A percentile compares a stretch with the other conserved stretches of the same genome.
These are phyloP conservation scores for Termitomyces sp. DNA, from an alignment of 768 basidiomycete species.

Conservation along the genomic window DNA sequence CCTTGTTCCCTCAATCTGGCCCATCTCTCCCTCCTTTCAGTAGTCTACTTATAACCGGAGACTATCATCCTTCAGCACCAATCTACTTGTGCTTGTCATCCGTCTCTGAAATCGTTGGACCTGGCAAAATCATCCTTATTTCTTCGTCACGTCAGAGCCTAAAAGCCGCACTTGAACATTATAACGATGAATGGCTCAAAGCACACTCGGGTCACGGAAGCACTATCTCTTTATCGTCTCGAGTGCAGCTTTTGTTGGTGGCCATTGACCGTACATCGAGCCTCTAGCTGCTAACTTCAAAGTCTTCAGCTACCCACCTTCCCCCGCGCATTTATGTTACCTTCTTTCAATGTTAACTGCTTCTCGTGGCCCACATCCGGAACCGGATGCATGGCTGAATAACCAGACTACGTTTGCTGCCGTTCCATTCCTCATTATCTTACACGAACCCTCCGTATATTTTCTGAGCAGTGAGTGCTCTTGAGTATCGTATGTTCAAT, in stretches of 20 bases:
- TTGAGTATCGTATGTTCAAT: slow-evolving; percentile 1
- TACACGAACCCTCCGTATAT: slow-evolving; percentile 57
- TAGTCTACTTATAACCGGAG: slow-evolving; percentile 57
- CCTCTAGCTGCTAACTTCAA: slow-evolving; percentile 8
- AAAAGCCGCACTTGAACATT: slow-evolving; percentile 31
- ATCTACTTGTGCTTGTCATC: slow-evolving; percentile 60
- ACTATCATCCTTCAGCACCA: slow-evolving; percentile 63
- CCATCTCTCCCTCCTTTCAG: slow-evolving; percentile 49
- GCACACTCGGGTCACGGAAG: slow-evolving; percentile 32
- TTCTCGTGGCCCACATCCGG: slow-evolving; percentile 17
- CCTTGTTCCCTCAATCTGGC: slow-evolving; percentile 26
- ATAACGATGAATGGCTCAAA: slow-evolving; percentile 54
- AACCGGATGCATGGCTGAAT: slow-evolving; percentile 14
- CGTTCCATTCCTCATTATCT: slow-evolving; percentile 47
- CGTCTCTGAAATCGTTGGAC: slow-evolving; percentile 24
- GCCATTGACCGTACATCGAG: slow-evolving; percentile 4
- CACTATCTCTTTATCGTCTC: slow-evolving; percentile 29
- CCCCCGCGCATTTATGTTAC: slow-evolving; percentile 47
- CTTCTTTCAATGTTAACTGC: slow-evolving; percentile 45
- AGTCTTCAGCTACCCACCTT: slow-evolving; percentile 53
- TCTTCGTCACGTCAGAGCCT: slow-evolving; percentile 46
- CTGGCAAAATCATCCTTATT: slow-evolving; percentile 36
- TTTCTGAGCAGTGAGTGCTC: slow-evolving; percentile 22
- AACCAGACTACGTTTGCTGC: slow-evolving; percentile 21
- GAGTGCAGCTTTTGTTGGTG: slow-evolving; percentile 53